These are phyloP conservation scores for Calvatia gigantea DNA, from an alignment of 768 basidiomycete species.

Conservation along the genomic window DNA sequence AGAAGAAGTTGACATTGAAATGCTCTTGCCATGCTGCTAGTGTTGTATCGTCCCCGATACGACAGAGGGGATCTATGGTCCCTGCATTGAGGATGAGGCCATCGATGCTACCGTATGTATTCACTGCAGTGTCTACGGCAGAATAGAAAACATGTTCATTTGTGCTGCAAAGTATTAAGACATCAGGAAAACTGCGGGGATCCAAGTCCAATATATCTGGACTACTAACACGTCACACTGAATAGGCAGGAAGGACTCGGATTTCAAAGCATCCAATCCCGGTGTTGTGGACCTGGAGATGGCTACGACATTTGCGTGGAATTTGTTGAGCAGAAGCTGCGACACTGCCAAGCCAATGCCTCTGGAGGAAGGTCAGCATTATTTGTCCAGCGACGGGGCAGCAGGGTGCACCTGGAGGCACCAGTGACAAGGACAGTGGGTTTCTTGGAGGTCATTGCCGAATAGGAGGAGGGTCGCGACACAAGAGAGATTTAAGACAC, in stretches of 20 bases:
- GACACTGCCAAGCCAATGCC: conserved; percentile 80
- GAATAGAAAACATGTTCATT: conserved; percentile 49
- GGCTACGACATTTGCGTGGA: conserved; percentile 68
- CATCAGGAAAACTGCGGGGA: conserved; percentile 10
- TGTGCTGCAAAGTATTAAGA: conserved; percentile 39
- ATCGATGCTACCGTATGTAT: conserved; percentile 64
- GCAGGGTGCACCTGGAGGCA: conserved; percentile 61
- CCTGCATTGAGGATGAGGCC: conserved; percentile 86
- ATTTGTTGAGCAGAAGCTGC: conserved; percentile 56
- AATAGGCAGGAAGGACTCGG: conserved; percentile 46
- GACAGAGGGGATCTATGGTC: conserved; percentile 64
- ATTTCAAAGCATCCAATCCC: conserved; percentile 53
- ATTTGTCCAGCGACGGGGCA: conserved; percentile 6
- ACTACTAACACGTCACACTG: conserved; percentile 74
- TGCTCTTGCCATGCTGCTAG: conserved; percentile 62
- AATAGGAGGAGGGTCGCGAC: too few relatives aligned
- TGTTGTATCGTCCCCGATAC: conserved; percentile 46
- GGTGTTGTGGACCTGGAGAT: conserved; percentile 67
- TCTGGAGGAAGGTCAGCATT: conserved; percentile 26
- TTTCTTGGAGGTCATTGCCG: conserved; percentile 24
- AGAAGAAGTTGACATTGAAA: conserved; percentile 90
- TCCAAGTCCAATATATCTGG: conserved; percentile 1
- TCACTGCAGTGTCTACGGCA: conserved; percentile 52
- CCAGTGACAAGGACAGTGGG: conserved; percentile 81
- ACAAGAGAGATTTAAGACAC: too few relatives aligned